Evolutionary conservation across 139 green algal species (phyloP).

Genomic region (Nannochloris sp.): DNA sequence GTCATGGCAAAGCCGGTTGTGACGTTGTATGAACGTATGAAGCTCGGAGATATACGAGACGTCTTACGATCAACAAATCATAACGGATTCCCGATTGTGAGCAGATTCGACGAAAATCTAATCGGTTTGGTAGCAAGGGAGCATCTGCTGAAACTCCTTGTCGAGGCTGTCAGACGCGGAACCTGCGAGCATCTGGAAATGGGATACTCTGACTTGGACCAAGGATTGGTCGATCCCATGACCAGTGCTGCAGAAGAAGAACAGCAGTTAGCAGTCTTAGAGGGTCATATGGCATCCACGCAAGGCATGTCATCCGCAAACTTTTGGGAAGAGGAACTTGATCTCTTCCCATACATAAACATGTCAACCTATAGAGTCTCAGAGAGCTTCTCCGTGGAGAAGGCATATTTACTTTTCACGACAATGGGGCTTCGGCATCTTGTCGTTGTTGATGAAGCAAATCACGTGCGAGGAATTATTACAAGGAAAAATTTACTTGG

Average conservation of each 20-base stretch:
- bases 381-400: constrained; percentile 65
- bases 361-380: constrained; percentile 48
- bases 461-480: constrained; percentile 66
- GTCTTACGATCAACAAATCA: constrained; percentile 46
- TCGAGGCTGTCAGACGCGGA: constrained; percentile 32
- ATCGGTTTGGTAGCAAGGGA: constrained; percentile 60
- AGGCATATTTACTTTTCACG: constrained; percentile 73
- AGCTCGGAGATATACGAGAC: constrained; percentile 38
- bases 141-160: constrained; percentile 72
- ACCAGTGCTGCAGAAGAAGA: constrained; percentile 22
- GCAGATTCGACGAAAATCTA: constrained; percentile 17
- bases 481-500: constrained; percentile 76
- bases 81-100: constrained; percentile 60
- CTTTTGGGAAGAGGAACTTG: constrained; percentile 41
- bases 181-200: constrained; percentile 34
- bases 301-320: constrained; percentile 15
- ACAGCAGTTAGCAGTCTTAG: constrained; percentile 53
- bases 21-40: constrained; percentile 40
- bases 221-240: constrained; percentile 21
- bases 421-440: constrained; percentile 76
- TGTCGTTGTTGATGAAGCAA: constrained; percentile 59
- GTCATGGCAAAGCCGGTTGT: constrained; percentile 61
- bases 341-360: constrained; percentile 75
- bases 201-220: constrained; percentile 33
- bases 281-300: constrained; percentile 18